Evolutionary conservation across 2,329 filamentous ascomycete genomes (phyloP), one percentile per base, ranked within the genome.

Genomic region (Phialophora macrospora): DNA sequence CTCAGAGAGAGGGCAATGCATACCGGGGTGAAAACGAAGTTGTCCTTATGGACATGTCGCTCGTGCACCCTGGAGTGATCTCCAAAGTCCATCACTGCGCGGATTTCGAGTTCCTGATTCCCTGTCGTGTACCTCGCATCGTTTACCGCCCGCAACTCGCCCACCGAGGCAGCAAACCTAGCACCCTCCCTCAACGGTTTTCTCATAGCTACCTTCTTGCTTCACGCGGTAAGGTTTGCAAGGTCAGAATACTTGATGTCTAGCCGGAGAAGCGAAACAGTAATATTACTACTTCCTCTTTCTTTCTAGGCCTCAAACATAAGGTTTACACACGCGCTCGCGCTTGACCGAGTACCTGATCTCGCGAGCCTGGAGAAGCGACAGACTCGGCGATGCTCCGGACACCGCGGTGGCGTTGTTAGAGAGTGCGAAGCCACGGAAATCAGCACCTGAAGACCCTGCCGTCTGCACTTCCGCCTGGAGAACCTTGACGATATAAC

Each of bases 381-480:
- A 44, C 9, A 24, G 58, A 52, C 58, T 60, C 58, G 58, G 58
- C 22, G 22, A 54, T 22, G n/a, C 58, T 38, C 58, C 58, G 58
- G 22, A 51, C 48, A 48, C 32, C 44, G n/a, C 32, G n/a, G 58
- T 54, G 58, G 58, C 58, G 46, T 32, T 1, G 28, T 34, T 30
- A 5, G 17, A 26, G 24, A 20, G 11, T 28, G 28, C 12, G 28
- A 55, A 26, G 11, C 22, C 48, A 7, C 12, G 48, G 52, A 52
- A 28, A 52, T 24, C 48, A 41, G 12, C 38, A 7, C 14, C 7
- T 4, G 38, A 12, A 52, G 48, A 14, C 20, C 48, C 5, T 28
- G 22, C 14, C 14, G 2, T 26, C 48, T 26, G 9, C 48, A 14
- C 9, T 14, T 52, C 22, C 48, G 22, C 14, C 22, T n/a, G 48